Percentiles rank a stretch among this genome's conserved stretches.
These are phyloP conservation scores for Phytophthora cryptogea DNA, from an alignment of 352 stramenopile species.

Conservation along the genomic window DNA sequence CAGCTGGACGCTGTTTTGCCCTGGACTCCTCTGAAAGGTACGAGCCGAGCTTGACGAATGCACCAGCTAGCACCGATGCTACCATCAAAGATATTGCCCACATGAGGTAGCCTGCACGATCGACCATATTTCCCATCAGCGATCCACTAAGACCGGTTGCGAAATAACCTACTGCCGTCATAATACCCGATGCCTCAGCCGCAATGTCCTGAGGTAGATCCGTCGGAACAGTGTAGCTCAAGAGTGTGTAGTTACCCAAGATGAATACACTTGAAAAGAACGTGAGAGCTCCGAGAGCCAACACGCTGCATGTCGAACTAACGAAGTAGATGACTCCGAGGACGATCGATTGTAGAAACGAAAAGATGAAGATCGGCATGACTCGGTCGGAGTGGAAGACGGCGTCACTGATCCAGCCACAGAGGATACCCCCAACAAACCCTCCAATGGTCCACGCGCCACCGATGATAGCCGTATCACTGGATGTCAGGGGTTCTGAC, in stretches of 20 bases:
- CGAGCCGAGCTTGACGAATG: conserved; percentile 65
- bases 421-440: conserved; percentile 72
- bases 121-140: conserved; percentile 69
- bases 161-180: conserved; percentile 71
- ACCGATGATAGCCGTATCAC: conserved; percentile 65
- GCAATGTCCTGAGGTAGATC: conserved; percentile 76
- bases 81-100: conserved; percentile 66
- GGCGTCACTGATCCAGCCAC: conserved; percentile 72
- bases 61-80: conserved; percentile 54
- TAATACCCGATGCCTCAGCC: conserved; percentile 62
- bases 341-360: conserved; percentile 57
- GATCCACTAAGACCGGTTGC: conserved; percentile 61
- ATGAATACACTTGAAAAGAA: conserved; percentile 76
- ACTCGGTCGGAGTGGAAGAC: conserved; percentile 71
- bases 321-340: conserved; percentile 62
- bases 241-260: conserved; percentile 74
- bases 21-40: conserved; percentile 49
- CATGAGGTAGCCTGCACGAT: conserved; percentile 51
- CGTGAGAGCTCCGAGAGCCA: conserved; percentile 53
- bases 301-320: conserved; percentile 53
- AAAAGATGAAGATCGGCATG: conserved; percentile 78
- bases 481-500: conserved; percentile 39
- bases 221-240: conserved; percentile 75
- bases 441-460: conserved; percentile 78
- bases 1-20: conserved; percentile 26